Conservation (phyloP, 768 basidiomycete genomes). For the Boletus sensibilis region DNA sequence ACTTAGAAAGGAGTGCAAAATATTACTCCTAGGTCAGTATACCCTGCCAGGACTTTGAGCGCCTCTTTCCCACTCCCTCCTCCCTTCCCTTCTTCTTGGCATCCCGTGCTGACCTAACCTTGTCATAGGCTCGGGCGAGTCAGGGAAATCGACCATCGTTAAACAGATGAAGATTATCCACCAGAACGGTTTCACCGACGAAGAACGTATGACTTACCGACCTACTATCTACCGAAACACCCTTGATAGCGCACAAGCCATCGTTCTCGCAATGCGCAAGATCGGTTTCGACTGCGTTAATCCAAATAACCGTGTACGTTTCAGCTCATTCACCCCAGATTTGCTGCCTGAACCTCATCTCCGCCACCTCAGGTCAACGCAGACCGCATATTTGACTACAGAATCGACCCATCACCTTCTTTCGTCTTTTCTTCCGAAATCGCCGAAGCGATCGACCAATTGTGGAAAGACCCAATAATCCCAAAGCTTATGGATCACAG, state of each 20-base stretch:
- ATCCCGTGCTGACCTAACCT: background rate
- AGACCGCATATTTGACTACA: conserved; percentile 63
- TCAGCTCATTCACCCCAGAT: fast-evolving
- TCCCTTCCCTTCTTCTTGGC: background rate
- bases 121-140: conserved; percentile 84
- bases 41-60: conserved; percentile 2
- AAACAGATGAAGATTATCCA: conserved; percentile 99
- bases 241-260: conserved; percentile 83
- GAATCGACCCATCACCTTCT: conserved; percentile 39
- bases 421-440: conserved; percentile 60
- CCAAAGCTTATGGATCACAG: conserved; percentile 51
- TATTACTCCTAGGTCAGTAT: conserved; percentile 79
- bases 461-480: conserved; percentile 71
- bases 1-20: conserved; percentile 89
- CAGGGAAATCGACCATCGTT: conserved; percentile 93
- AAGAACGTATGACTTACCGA: conserved; percentile 75
- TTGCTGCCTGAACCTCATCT: background rate
- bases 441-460: conserved; percentile 62
- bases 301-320: conserved; percentile 54
- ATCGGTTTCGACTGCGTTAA: conserved; percentile 75
- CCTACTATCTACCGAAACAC: conserved; percentile 84
- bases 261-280: conserved; percentile 84
- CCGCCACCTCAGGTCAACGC: conserved; percentile 41
- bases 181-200: conserved; percentile 79
- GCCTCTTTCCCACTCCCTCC: conserved; percentile 7